Conservation (phyloP, 2,329 filamentous ascomycete species). For the Alternaria brassicicola region DNA sequence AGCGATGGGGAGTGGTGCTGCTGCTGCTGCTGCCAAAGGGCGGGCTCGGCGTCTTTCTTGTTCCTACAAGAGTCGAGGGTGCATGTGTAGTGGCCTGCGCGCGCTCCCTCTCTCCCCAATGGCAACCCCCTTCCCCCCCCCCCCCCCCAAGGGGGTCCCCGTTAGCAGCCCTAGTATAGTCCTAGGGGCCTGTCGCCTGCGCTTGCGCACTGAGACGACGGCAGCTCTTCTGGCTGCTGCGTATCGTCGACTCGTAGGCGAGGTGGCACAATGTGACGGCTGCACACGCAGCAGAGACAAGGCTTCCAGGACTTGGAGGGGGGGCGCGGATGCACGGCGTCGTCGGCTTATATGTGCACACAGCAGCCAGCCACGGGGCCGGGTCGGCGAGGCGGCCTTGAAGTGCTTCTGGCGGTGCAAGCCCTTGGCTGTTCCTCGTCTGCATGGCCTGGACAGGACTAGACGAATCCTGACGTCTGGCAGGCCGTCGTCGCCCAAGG, state of each 20-base stretch:
- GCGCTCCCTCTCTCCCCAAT: neutral
- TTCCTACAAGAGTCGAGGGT: constrained; percentile 7
- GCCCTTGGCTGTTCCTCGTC: constrained; percentile 7
- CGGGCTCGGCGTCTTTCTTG: constrained; percentile 4
- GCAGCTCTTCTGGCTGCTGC: constrained; percentile 5
- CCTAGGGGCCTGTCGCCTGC: constrained; percentile 13
- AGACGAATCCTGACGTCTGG: constrained; percentile 22
- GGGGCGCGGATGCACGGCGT: constrained; percentile 9
- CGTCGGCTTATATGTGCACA: constrained; percentile 4
- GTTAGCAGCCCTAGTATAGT: constrained; percentile 10
- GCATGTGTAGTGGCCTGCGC: constrained; percentile 5
- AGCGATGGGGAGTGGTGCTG: neutral
- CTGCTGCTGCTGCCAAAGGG: neutral
- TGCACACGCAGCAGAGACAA: neutral
- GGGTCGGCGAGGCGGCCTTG: constrained; percentile 11
- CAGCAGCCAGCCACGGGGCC: constrained; percentile 14
- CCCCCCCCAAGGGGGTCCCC: constrained; percentile 6
- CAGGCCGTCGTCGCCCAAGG: constrained; percentile 5
- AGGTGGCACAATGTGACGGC: neutral
- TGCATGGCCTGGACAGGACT: constrained; percentile 24
- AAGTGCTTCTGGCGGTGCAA: neutral
- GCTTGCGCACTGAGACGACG: constrained; percentile 9
- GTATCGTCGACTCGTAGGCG: neutral
- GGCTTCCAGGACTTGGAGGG: constrained; percentile 14
- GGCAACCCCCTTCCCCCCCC: neutral